Percentiles rank a stretch among this genome's conserved stretches.
These are phyloP conservation scores for Tetracladium setigerum DNA, from an alignment of 495 filamentous ascomycete species.

Conservation along the genomic window DNA sequence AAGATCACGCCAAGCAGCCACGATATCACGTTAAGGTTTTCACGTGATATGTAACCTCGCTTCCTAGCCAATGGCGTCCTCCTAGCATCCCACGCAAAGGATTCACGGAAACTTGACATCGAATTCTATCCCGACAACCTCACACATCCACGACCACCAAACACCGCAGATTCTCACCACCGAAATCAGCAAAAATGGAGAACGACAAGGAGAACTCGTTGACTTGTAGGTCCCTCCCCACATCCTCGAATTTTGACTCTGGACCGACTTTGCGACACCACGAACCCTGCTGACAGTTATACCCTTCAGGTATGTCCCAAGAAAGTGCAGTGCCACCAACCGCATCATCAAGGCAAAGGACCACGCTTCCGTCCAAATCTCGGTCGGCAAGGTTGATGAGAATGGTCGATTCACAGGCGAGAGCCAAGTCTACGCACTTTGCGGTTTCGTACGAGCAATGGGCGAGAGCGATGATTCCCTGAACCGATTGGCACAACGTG, in stretches of 20 bases:
- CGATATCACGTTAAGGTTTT: conserved; percentile 15
- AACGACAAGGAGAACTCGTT: conserved; percentile 97
- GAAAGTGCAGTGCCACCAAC: conserved; percentile 94
- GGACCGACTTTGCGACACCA: no score
- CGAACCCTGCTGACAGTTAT: not conserved
- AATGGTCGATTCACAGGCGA: conserved; percentile 94
- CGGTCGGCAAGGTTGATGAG: conserved; percentile 92
- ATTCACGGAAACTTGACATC: not conserved
- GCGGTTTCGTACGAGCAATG: conserved; percentile 95
- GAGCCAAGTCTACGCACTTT: conserved; percentile 94
- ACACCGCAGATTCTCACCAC: conserved; percentile 16
- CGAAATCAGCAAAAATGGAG: conserved; percentile 66
- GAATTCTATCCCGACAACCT: conserved; percentile 2
- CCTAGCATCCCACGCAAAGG: conserved; percentile 14
- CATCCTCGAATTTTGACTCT: conserved; percentile 5
- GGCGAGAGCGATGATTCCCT: conserved; percentile 95
- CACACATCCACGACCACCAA: conserved; percentile 15
- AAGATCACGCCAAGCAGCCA: conserved; percentile 8
- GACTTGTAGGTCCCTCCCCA: conserved; percentile 70
- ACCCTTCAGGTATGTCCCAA: conserved; percentile 81
- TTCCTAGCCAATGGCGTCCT: not conserved
- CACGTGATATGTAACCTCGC: conserved; percentile 8
- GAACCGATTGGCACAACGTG: conserved; percentile 90
- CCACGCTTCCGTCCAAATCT: conserved; percentile 88
- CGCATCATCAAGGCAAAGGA: conserved; percentile 99